Percentiles rank a stretch among this genome's conserved stretches.
Evolutionary conservation across 352 stramenopile species (phyloP).

Genomic region (Phytophthora podocarpi): DNA sequence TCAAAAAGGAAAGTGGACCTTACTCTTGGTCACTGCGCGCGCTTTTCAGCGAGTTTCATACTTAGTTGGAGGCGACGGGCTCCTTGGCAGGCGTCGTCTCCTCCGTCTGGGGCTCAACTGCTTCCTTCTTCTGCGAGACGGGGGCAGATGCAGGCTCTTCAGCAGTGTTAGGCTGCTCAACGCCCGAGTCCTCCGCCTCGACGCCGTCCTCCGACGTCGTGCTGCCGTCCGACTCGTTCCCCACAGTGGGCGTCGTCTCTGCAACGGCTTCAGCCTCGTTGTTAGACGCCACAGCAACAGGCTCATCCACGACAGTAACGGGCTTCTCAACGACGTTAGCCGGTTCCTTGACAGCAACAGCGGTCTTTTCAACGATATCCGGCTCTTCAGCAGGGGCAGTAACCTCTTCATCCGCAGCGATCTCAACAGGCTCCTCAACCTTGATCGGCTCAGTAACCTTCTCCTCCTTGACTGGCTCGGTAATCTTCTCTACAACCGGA

Average conservation of each 20-base stretch:
- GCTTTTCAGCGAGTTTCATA: conserved; percentile 29
- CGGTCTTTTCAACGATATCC: conserved; percentile 4
- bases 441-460: neutral
- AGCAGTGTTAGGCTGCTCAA: conserved; percentile 20
- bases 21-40: conserved; percentile 12
- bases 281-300: neutral
- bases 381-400: conserved; percentile 8
- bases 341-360: neutral
- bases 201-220: conserved; percentile 33
- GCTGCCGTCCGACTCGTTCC: conserved; percentile 32
- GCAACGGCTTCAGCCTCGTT: conserved; percentile 20
- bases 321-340: neutral
- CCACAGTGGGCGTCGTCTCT: neutral
- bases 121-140: conserved; percentile 31
- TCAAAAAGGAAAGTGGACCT: conserved; percentile 24
- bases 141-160: conserved; percentile 9
- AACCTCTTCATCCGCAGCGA: conserved; percentile 4
- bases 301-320: conserved; percentile 5
- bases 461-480: neutral
- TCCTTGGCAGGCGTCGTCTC: conserved; percentile 14
- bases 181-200: conserved; percentile 28
- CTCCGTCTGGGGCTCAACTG: conserved; percentile 10
- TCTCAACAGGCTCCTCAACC: conserved; percentile 7
- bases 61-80: conserved; percentile 29
- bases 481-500: neutral